Conservation (phyloP, 2,329 filamentous ascomycete species). For the Magnaporthiopsis poae region DNA sequence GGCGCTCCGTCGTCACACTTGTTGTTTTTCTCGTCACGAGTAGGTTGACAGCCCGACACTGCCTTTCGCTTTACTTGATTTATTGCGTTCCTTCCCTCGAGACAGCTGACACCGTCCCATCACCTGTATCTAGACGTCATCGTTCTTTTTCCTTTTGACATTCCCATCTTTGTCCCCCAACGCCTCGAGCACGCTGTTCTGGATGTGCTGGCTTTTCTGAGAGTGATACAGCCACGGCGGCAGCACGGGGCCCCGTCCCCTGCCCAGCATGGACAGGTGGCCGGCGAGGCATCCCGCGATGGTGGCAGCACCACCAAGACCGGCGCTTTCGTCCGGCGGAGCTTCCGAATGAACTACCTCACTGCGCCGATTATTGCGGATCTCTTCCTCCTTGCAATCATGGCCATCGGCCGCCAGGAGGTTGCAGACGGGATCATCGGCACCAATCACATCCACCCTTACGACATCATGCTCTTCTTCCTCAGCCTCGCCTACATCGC, state of each 20-base stretch:
- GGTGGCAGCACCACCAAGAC: constrained; percentile 21
- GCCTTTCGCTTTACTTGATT: not conserved
- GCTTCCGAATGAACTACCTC: constrained; percentile 59
- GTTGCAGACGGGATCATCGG: constrained; percentile 61
- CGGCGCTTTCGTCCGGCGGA: constrained; percentile 35
- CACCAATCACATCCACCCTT: constrained; percentile 53
- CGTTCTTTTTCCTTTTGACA: constrained; percentile 59
- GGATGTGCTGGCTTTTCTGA: constrained; percentile 30
- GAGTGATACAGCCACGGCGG: constrained; percentile 42
- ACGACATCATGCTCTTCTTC: constrained; percentile 69
- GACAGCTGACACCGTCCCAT: not conserved
- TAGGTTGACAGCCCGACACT: constrained; percentile 33
- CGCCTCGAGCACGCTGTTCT: constrained; percentile 34
- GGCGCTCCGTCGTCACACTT: constrained; percentile 62
- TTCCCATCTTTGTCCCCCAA: constrained; percentile 52
- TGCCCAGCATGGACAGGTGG: not conserved
- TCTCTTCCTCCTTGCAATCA: constrained; percentile 59
- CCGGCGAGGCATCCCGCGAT: constrained; percentile 12
- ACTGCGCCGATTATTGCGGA: constrained; percentile 63
- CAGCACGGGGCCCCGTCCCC: constrained; percentile 10
- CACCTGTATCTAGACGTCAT: constrained; percentile 43
- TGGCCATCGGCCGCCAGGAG: constrained; percentile 56
- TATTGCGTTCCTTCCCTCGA: not conserved
- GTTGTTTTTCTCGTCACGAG: constrained; percentile 61
- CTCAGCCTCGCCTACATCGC: constrained; percentile 66